Evolutionary conservation across 495 filamentous ascomycete genomes (phyloP).

Genomic region (Aspergillus indologenus): DNA sequence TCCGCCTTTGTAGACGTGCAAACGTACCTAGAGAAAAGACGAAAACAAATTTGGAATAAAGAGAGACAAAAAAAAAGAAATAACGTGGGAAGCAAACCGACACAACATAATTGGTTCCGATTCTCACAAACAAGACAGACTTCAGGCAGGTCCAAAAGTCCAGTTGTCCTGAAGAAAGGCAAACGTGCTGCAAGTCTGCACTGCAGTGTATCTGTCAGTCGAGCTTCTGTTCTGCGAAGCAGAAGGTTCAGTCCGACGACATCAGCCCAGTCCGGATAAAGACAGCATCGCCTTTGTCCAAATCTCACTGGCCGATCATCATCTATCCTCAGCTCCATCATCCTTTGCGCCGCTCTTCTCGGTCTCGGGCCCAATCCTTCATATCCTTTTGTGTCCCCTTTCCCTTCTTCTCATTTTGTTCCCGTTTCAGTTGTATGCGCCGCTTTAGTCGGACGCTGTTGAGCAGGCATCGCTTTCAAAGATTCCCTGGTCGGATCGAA

Average conservation of each 20-base stretch:
- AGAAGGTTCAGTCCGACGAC: background rate
- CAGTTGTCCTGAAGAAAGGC: background rate
- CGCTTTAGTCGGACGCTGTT: conserved; percentile 41
- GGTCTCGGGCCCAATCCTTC: conserved; percentile 2
- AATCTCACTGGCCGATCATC: conserved; percentile 26
- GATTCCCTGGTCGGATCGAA: conserved; percentile 1
- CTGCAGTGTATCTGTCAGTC: too few species aligned
- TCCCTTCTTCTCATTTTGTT: conserved; percentile 19
- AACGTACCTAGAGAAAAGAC: background rate
- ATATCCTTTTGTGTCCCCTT: conserved; percentile 12
- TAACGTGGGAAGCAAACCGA: background rate
- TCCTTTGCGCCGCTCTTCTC: conserved; percentile 17
- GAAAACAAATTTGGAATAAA: conserved; percentile 1
- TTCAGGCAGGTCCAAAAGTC: conserved; percentile 1
- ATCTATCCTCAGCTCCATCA: conserved; percentile 21
- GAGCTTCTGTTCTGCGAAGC: conserved; percentile 13
- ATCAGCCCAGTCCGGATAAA: conserved; percentile 11
- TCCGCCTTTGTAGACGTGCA: background rate
- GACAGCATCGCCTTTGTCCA: conserved; percentile 11
- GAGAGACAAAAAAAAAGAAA: background rate
- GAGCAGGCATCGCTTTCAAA: conserved; percentile 31
- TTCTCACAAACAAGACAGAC: background rate
- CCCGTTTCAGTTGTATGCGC: conserved; percentile 35
- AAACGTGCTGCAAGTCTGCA: conserved; percentile 2
- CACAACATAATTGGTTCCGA: background rate